Evolutionary conservation across 345 rosid species (phyloP).

Genomic region (Eucalyptus globulus): DNA sequence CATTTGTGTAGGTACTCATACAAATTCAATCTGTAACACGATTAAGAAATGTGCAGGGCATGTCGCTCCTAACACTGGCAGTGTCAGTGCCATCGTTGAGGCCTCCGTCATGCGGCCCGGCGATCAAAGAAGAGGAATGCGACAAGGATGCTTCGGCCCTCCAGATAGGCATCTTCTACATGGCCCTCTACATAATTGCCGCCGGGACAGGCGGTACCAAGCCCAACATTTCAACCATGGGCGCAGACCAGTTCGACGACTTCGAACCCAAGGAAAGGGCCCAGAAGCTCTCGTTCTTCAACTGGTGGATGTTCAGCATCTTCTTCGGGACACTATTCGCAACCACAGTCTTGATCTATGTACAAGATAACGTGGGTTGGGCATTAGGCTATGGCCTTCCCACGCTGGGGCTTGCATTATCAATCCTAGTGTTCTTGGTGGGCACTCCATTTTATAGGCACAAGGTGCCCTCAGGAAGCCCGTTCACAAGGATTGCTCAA

Average conservation of each 20-base stretch:
- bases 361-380: conserved; percentile 43
- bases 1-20: not conserved
- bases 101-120: conserved; percentile 37
- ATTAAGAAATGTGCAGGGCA: conserved; percentile 25
- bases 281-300: conserved; percentile 56
- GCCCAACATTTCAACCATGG: conserved; percentile 62
- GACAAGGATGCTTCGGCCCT: conserved; percentile 10
- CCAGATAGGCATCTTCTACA: conserved; percentile 29
- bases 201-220: conserved; percentile 50
- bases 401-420: conserved; percentile 20
- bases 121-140: conserved; percentile 11
- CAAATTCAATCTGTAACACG: not conserved
- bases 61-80: conserved; percentile 32
- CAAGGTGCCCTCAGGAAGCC: conserved; percentile 34
- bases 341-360: conserved; percentile 33
- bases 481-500: conserved; percentile 24
- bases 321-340: conserved; percentile 51
- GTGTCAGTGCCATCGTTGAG: conserved; percentile 31
- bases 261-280: conserved; percentile 38
- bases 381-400: conserved; percentile 41
- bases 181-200: conserved; percentile 39
- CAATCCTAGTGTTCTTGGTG: conserved; percentile 19
- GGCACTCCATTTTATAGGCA: conserved; percentile 45
- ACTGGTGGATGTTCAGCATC: conserved; percentile 64
- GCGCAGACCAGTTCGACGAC: conserved; percentile 66